A percentile compares a stretch with the other conserved stretches of the same genome.
Evolutionary conservation across 306 rosid genomes (phyloP).

Genomic region (Canavalia gladiata): DNA sequence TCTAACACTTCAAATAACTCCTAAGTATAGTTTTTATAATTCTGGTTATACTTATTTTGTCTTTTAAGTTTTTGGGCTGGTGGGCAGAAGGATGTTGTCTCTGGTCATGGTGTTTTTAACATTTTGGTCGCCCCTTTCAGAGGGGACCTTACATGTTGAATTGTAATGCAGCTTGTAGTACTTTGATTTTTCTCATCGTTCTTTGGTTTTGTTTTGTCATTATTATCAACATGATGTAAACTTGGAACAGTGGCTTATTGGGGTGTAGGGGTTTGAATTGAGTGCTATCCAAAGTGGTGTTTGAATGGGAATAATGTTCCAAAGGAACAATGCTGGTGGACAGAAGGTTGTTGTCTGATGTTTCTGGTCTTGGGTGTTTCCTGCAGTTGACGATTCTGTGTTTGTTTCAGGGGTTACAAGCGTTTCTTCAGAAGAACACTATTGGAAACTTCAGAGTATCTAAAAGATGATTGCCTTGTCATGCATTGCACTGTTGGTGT

Average conservation of each 20-base stretch:
- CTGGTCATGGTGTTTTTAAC: background rate
- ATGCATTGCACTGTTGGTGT: slow-evolving; percentile 97
- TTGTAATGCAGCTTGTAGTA: slow-evolving; percentile 75
- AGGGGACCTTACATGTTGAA: slow-evolving; percentile 49
- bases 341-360: background rate
- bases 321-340: background rate
- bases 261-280: slow-evolving; percentile 13
- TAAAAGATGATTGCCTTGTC: slow-evolving; percentile 88
- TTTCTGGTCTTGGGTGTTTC: slow-evolving; percentile 5
- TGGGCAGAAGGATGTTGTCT: slow-evolving; percentile 2
- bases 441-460: slow-evolving; percentile 79
- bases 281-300: slow-evolving; percentile 6
- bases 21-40: background rate
- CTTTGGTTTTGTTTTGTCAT: background rate
- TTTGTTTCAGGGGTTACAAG: slow-evolving; percentile 87
- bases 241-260: slow-evolving; percentile 18
- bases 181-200: background rate
- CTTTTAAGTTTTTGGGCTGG: background rate
- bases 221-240: background rate
- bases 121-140: slow-evolving; percentile 59
- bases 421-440: slow-evolving; percentile 77
- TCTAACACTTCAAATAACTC: no score
- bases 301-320: slow-evolving; percentile 29
- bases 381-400: background rate
- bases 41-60: background rate